Evolutionary conservation across 768 basidiomycete species (phyloP), one percentile per base, ranked within the genome.

Genomic region (Botryobasidium botryosum): DNA sequence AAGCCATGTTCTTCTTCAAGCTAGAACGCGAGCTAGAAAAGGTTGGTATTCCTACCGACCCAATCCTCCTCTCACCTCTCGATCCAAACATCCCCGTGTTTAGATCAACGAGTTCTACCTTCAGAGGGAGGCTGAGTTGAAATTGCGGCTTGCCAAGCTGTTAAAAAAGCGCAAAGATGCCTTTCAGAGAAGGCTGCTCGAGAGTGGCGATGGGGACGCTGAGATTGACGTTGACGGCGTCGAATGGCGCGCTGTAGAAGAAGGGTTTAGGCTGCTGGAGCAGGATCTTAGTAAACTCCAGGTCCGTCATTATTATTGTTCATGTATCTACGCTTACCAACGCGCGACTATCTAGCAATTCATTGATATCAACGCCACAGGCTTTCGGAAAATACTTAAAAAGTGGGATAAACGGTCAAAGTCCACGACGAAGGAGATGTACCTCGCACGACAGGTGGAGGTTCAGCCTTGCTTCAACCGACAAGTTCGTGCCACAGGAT

Each of bases 61-160:
- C 18, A 42, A 5, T 7, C 2, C 6, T 42, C 18, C n/a, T 8
- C 27, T 37, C 26, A 35, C 13, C 6, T 25, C 32, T 29, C 48
- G 26, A 7, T 20, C 21, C 29, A 29, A 23, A 17, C 36, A 26
- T 28, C 31, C 20, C 10, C 15, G n/a, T 39, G 15, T 39, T 10
- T 54, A 99, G 92, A 96, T 99, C 66, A 97, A 99, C 62, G 74
- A 78, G 4, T 97, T 99, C 59, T 99, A 99, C 63, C 70, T 97
- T 43, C 87, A 90, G 62, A 96, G 91, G 61, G 92, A 99, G 61
- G 84, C 88, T 13, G 88, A 94, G 53, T 75, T 97, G 39, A 84
- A 83, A 57, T 64, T 91, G 44, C 76, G 94, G 48, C 77, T 99
- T 51, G 81, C 92, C 53, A 94, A 88, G 0, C 67, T 99, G 26